Conservation (phyloP, 164 flowering plant species). For the Magnolia changhungtana region DNA sequence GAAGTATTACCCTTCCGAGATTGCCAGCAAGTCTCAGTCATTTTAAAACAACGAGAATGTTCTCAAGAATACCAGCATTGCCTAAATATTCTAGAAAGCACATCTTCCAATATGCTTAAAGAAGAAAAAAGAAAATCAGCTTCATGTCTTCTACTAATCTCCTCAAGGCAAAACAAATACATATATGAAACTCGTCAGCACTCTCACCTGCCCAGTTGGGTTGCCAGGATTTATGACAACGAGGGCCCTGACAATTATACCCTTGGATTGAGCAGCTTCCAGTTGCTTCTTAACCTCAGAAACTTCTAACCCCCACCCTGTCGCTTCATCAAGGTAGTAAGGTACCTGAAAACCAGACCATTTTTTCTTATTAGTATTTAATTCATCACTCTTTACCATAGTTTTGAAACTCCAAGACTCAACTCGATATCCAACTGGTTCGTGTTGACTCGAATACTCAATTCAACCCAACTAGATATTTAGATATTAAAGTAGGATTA, state of each 20-base stretch:
- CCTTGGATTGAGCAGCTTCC: slow-evolving; percentile 70
- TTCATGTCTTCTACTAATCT: background rate
- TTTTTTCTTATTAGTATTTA: background rate
- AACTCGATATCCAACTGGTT: too few species aligned
- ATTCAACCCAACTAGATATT: too few species aligned
- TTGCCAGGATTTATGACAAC: slow-evolving; percentile 99
- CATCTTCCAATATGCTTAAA: background rate
- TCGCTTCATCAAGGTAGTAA: slow-evolving; percentile 88
- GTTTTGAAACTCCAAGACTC: too few species aligned
- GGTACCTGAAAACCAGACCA: slow-evolving; percentile 62
- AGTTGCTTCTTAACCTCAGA: slow-evolving; percentile 82
- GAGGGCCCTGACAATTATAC: slow-evolving; percentile 80
- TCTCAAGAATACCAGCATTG: too few species aligned
- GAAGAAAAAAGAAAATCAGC: background rate
- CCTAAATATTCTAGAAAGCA: too few species aligned
- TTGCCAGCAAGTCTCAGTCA: too few species aligned
- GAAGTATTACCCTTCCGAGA: too few species aligned
- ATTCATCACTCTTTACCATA: background rate
- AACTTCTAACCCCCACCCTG: slow-evolving; percentile 93
- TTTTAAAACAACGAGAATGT: too few species aligned
- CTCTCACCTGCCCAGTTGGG: slow-evolving; percentile 94
- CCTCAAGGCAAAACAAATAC: background rate
- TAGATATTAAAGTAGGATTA: too few species aligned
- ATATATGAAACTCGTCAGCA: background rate
- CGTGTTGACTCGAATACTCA: too few species aligned